Base-by-base conservation (phyloP, 2,329 filamentous ascomycete genomes). In the Dichotomopilus funicola region DNA sequence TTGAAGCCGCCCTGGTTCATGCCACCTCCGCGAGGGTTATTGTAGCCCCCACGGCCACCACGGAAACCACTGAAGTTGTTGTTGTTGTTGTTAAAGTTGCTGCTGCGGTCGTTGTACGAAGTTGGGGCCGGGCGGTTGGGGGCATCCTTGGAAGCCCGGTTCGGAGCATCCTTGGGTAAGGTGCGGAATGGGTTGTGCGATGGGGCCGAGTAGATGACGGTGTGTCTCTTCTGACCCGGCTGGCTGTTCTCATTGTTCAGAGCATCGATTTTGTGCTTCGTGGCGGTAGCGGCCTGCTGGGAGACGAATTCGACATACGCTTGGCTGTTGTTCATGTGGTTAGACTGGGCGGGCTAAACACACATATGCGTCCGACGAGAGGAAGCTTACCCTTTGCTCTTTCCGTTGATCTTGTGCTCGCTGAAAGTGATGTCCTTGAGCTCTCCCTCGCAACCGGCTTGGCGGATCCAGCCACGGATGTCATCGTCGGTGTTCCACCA, bases 401-500 rank as follows among this genome's bases (percentile, higher is more conserved):
- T 99, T 64, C 94, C 94, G 64, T 99, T 99, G 48, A 97, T 91
- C 70, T 99, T 99, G 73, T 97, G 94, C 70, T 99, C 94, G 66
- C 90, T 96, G 70, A 97, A 99, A 0, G 91, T 96, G 51, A 99
- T 83, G 59, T 97, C 94, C 65, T 89, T 91, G 13, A 97, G 75
- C 66, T 96, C 89, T 46, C 86, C 80, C 70, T 97, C 94, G 63
- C 84, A 89, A 2, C 81, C 82, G n/a, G 87, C 89, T 61, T 88
- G 80, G 62, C 85, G 84, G 31, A 88, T 79, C 89, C 91, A 96
- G 50, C 87, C 88, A 52, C 94, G 87, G 55, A 99, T 83, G 64
- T 97, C 91, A 67, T 99, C 94, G 68, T 99, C 94, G 2, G 88
- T 95, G 35, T 86, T 91, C 92, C 92, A 97, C 94, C 94, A 99